Conservation (phyloP, 2,329 filamentous ascomycete species). For the Aspergillus luchuensis region DNA sequence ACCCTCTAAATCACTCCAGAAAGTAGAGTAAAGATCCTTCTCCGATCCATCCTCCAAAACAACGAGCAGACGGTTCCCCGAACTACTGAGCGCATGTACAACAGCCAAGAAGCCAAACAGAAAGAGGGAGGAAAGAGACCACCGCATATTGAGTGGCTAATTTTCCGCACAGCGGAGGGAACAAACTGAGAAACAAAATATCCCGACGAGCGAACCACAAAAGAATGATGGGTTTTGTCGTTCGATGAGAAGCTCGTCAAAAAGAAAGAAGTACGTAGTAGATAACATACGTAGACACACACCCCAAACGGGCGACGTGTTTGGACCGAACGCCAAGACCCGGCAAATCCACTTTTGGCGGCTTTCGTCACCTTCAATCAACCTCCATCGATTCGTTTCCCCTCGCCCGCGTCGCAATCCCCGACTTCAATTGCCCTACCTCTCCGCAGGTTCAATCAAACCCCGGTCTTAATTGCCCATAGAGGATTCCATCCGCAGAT, state of each 20-base stretch:
- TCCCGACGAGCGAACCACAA: constrained; percentile 3
- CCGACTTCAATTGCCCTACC: constrained; percentile 1
- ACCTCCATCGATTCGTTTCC: constrained; percentile 27
- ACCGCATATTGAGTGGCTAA: constrained; percentile 64
- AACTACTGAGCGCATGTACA: constrained; percentile 71
- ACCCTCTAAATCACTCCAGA: constrained; percentile 58
- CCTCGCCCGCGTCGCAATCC: constrained; percentile 16
- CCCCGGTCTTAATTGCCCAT: too few species aligned
- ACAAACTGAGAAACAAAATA: constrained; percentile 19
- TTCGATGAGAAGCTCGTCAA: constrained; percentile 17
- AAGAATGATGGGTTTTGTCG: constrained; percentile 14
- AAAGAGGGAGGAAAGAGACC: constrained; percentile 70
- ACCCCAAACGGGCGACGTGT: constrained; percentile 45
- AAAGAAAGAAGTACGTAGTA: constrained; percentile 18
- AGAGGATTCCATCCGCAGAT: too few species aligned
- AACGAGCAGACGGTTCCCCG: constrained; percentile 78
- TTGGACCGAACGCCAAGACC: constrained; percentile 46
- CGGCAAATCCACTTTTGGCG: constrained; percentile 27
- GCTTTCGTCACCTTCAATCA: constrained; percentile 31
- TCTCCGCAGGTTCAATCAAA: neutral
- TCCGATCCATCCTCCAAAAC: constrained; percentile 81
- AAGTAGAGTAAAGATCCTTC: constrained; percentile 79
- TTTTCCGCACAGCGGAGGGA: constrained; percentile 38
- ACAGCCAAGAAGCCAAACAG: constrained; percentile 60
- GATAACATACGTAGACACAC: too few species aligned